A percentile compares a stretch with the other conserved stretches of the same genome.
Conservation (phyloP, 164 flowering plant species). For the Vitis amurensis region DNA sequence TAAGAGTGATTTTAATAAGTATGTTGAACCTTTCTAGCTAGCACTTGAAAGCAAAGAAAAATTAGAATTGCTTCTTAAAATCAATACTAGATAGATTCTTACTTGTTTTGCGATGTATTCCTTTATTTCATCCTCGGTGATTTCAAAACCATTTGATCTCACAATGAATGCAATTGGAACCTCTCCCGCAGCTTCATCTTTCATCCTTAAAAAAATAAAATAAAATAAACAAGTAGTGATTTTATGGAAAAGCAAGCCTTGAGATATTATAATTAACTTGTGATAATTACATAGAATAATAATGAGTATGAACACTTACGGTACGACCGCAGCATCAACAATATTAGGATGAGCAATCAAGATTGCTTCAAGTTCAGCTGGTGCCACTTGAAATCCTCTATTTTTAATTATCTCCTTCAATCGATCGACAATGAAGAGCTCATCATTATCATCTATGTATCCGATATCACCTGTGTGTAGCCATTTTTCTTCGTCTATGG, state of each 20-base stretch:
- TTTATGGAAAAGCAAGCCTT: too few species aligned
- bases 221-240: too few species aligned
- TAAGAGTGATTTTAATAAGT: too few species aligned
- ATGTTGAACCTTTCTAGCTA: too few species aligned
- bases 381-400: constrained; percentile 97
- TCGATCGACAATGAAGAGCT: constrained; percentile 47
- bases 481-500: constrained; percentile 42
- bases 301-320: constrained; percentile 45
- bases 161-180: constrained; percentile 90
- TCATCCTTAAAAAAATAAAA: constrained; percentile 48
- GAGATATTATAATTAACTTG: too few species aligned
- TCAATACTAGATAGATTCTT: neutral
- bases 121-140: constrained; percentile 81
- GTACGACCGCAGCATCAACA: constrained; percentile 88
- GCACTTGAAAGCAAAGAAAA: too few species aligned
- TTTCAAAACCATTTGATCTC: constrained; percentile 65
- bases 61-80: too few species aligned
- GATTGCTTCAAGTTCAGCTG: constrained; percentile 93
- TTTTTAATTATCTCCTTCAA: constrained; percentile 87
- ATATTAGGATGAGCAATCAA: constrained; percentile 65
- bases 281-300: too few species aligned
- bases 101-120: constrained; percentile 82
- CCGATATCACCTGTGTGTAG: constrained; percentile 43
- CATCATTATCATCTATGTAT: constrained; percentile 34
- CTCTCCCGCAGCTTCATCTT: constrained; percentile 82